These are phyloP conservation scores for Zygosaccharomyces pseudobailii DNA, from an alignment of 1,139 yeast genomes.

Conservation along the genomic window DNA sequence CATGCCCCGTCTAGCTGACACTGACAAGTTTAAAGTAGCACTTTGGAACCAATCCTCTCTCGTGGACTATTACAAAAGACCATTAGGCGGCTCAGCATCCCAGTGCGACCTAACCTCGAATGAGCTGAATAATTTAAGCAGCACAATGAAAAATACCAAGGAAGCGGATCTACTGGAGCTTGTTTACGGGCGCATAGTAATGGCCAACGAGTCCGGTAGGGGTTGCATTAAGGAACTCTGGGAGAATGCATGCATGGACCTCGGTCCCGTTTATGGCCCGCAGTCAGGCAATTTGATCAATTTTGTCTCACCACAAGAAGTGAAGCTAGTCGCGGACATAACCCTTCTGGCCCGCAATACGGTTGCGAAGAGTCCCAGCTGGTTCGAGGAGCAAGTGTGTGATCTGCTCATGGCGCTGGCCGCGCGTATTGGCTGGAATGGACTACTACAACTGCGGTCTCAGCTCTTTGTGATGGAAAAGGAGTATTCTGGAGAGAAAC, in stretches of 20 bases:
- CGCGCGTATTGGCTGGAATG: constrained; percentile 80
- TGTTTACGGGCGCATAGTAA: constrained; percentile 56
- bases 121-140: constrained; percentile 53
- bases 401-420: constrained; percentile 61
- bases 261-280: constrained; percentile 53
- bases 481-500: constrained; percentile 46
- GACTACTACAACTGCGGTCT: constrained; percentile 72
- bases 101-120: constrained; percentile 65
- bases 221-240: constrained; percentile 54
- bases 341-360: constrained; percentile 70
- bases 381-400: constrained; percentile 59
- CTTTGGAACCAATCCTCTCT: constrained; percentile 14
- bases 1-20: constrained; percentile 54
- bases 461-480: constrained; percentile 93
- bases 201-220: constrained; percentile 67
- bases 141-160: constrained; percentile 29
- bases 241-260: constrained; percentile 38
- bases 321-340: constrained; percentile 53
- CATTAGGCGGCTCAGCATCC: constrained; percentile 20
- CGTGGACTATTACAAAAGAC: constrained; percentile 27
- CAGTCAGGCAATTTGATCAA: constrained; percentile 44
- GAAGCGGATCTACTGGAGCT: constrained; percentile 24
- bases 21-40: constrained; percentile 21
- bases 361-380: constrained; percentile 70
- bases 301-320: constrained; percentile 41